Evolutionary conservation across 1,139 yeast genomes (phyloP).

Genomic region (Maudiozyma humilis): DNA sequence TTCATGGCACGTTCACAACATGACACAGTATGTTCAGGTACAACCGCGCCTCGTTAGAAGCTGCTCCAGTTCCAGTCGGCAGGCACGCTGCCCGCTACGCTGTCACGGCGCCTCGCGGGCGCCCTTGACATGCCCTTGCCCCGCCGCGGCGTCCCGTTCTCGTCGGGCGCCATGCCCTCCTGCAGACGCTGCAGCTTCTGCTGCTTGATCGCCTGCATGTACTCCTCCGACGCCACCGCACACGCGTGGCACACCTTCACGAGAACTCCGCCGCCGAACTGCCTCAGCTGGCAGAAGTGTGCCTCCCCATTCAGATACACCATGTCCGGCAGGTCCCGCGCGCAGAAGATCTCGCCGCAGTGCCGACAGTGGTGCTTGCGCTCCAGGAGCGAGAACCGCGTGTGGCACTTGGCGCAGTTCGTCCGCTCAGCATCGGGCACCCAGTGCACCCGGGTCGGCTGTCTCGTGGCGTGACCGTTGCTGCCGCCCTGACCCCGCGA

Average conservation of each 20-base stretch:
- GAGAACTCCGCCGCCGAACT: slow-evolving; percentile 54
- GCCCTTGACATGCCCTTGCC: slow-evolving; percentile 9
- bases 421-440: slow-evolving; percentile 56
- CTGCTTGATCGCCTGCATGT: slow-evolving; percentile 35
- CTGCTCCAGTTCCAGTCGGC: slow-evolving; percentile 80
- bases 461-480: slow-evolving; percentile 4
- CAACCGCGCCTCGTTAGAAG: too few relatives aligned
- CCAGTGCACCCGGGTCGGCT: slow-evolving; percentile 73
- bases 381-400: slow-evolving; percentile 63
- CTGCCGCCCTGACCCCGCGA: slow-evolving; percentile 6
- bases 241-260: slow-evolving; percentile 77
- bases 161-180: slow-evolving; percentile 6
- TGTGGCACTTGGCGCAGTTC: slow-evolving; percentile 64
- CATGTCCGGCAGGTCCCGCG: slow-evolving; percentile 44
- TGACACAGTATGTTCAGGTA: too few relatives aligned
- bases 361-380: slow-evolving; percentile 90
- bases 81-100: slow-evolving; percentile 49
- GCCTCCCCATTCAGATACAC: slow-evolving; percentile 59
- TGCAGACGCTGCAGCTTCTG: slow-evolving; percentile 25
- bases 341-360: slow-evolving; percentile 88
- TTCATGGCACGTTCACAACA: too few relatives aligned
- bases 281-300: slow-evolving; percentile 35
- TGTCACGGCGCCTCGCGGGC: slow-evolving; percentile 16
- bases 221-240: slow-evolving; percentile 55
- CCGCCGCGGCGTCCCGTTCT: slow-evolving; percentile 8